Conservation (phyloP, 2,329 filamentous ascomycete species). For the Penicillium digitatum region DNA sequence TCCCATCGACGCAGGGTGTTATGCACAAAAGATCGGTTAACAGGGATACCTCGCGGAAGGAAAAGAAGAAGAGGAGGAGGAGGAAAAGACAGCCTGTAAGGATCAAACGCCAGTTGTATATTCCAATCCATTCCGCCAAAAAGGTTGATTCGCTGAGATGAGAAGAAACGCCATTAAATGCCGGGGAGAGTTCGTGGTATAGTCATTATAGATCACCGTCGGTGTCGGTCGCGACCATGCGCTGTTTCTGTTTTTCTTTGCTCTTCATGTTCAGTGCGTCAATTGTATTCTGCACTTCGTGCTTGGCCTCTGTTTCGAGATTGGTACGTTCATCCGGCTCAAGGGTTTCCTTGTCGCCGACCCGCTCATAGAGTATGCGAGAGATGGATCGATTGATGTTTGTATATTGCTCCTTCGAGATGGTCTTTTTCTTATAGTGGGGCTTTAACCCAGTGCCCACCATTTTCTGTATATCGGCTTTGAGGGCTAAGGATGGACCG, state of each 20-base stretch:
- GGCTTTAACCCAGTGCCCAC: conserved; percentile 79
- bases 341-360: conserved; percentile 55
- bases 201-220: conserved; percentile 22
- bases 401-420: conserved; percentile 87
- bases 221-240: conserved; percentile 16
- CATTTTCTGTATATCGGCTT: conserved; percentile 83
- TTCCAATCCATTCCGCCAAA: not conserved
- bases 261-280: conserved; percentile 30
- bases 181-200: conserved; percentile 11
- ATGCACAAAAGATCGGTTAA: not conserved
- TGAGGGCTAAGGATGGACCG: conserved; percentile 71
- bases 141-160: conserved; percentile 7
- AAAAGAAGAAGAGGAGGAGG: not conserved
- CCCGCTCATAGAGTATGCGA: conserved; percentile 73
- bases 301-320: conserved; percentile 71
- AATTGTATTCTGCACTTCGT: conserved; percentile 75
- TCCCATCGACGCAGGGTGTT: not conserved
- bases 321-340: conserved; percentile 62
- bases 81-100: not conserved
- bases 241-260: conserved; percentile 20
- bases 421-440: conserved; percentile 71
- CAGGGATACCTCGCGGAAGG: not conserved
- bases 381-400: conserved; percentile 88
- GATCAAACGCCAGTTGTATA: conserved; percentile 7
- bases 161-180: conserved; percentile 25